Conservation (phyloP, 2,329 filamentous ascomycete genomes). For the Trichophaea hybrida region DNA sequence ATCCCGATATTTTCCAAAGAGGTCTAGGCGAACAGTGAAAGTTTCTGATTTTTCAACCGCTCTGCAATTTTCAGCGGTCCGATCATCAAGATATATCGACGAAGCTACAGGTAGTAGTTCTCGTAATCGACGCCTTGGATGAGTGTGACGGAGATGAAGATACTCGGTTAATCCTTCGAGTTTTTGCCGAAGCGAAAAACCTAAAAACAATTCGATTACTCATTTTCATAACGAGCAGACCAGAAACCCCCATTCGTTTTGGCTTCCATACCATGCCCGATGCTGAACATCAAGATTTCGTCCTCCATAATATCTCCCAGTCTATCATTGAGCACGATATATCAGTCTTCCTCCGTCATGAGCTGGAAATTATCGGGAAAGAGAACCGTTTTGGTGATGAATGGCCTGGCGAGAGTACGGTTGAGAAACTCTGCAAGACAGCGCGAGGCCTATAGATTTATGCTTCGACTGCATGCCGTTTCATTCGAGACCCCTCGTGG, state of each 20-base stretch:
- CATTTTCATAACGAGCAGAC: slow-evolving; percentile 26
- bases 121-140: slow-evolving; percentile 29
- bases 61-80: slow-evolving; percentile 25
- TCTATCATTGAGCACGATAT: slow-evolving; percentile 28
- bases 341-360: slow-evolving; percentile 17
- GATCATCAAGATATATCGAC: slow-evolving; percentile 7
- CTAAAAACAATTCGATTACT: slow-evolving; percentile 15
- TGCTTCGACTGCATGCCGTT: slow-evolving; percentile 27
- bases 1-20: slow-evolving; percentile 26
- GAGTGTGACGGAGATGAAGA: slow-evolving; percentile 29
- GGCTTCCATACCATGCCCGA: slow-evolving; percentile 16
- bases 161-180: slow-evolving; percentile 17
- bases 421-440: slow-evolving; percentile 19
- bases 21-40: slow-evolving; percentile 32
- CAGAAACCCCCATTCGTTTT: slow-evolving; percentile 22
- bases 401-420: slow-evolving; percentile 16
- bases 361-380: slow-evolving; percentile 18
- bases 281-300: slow-evolving; percentile 8
- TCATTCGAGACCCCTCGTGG: slow-evolving; percentile 16
- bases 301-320: slow-evolving; percentile 11
- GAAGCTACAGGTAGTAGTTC: background rate
- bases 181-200: slow-evolving; percentile 12
- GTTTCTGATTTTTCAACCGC: slow-evolving; percentile 32
- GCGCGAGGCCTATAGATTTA: slow-evolving; percentile 27
- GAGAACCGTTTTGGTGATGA: no score